A percentile compares a stretch with the other conserved stretches of the same genome.
These are phyloP conservation scores for Elongisporangium anandrum DNA, from an alignment of 352 stramenopile genomes.

Conservation along the genomic window DNA sequence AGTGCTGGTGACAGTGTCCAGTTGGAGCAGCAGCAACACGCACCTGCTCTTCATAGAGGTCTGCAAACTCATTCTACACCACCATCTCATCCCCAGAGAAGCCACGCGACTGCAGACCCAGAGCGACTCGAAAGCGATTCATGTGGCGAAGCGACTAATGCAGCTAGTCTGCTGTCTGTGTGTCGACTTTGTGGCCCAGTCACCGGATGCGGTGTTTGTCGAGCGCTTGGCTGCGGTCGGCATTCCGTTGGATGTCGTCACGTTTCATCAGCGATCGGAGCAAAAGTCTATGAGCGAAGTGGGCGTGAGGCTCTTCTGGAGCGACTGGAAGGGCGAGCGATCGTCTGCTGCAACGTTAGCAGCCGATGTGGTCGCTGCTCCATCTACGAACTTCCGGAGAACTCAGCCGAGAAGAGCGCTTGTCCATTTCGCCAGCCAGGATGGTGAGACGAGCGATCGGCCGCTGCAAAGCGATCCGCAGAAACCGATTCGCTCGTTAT, in stretches of 20 bases:
- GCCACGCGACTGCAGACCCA: constrained; percentile 3
- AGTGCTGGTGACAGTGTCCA: constrained; percentile 9
- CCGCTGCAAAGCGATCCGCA: background rate
- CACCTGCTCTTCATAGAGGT: constrained; percentile 18
- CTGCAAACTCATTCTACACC: constrained; percentile 18
- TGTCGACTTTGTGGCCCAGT: constrained; percentile 22
- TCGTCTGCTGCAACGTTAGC: background rate
- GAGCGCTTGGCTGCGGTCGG: constrained; percentile 11
- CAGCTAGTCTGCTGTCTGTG: constrained; percentile 33
- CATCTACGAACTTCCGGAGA: background rate
- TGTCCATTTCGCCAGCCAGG: background rate
- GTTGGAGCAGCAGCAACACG: constrained; percentile 14
- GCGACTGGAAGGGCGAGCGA: constrained; percentile 16
- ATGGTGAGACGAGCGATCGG: background rate
- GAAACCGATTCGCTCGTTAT: background rate
- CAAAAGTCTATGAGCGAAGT: constrained; percentile 1
- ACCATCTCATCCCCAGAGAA: constrained; percentile 16
- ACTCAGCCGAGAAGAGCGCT: background rate
- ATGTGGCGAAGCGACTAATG: constrained; percentile 26
- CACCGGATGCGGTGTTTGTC: constrained; percentile 14
- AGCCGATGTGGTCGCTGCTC: background rate
- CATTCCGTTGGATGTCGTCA: constrained; percentile 19
- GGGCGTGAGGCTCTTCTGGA: constrained; percentile 21
- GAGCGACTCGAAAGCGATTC: constrained; percentile 5
- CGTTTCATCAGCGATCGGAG: constrained; percentile 11